A percentile compares a stretch with the other conserved stretches of the same genome.
Conservation (phyloP, 192 early-diverging fungal species). For the Coemansia sp. region DNA sequence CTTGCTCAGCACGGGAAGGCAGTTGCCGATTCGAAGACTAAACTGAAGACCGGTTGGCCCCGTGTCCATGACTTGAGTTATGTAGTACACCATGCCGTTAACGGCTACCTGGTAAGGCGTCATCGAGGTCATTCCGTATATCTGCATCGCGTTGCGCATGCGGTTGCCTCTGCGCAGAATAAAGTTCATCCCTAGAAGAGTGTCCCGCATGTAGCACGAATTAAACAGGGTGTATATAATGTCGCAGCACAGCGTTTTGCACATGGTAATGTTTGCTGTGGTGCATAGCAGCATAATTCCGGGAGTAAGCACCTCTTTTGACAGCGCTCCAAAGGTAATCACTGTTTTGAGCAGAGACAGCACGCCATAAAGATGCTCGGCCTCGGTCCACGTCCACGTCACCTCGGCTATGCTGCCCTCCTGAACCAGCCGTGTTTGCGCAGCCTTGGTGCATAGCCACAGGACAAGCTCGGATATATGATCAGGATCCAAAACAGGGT, state of each 20-base stretch:
- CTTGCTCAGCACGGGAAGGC: constrained; percentile 48
- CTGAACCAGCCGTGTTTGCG: constrained; percentile 22
- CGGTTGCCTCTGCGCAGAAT: constrained; percentile 40
- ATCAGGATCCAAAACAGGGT: constrained; percentile 35
- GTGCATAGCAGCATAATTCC: constrained; percentile 46
- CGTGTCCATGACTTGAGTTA: constrained; percentile 53
- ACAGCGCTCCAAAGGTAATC: constrained; percentile 48
- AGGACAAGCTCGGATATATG: constrained; percentile 9
- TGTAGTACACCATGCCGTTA: constrained; percentile 53
- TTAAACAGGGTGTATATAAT: constrained; percentile 47
- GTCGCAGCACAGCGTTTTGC: constrained; percentile 37
- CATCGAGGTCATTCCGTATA: constrained; percentile 20
- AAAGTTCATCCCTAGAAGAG: constrained; percentile 47
- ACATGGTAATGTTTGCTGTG: constrained; percentile 26
- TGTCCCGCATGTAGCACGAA: constrained; percentile 54
- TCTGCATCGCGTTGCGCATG: constrained; percentile 18
- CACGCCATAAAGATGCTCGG: constrained; percentile 33
- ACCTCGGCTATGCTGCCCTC: constrained; percentile 22
- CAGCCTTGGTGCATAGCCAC: constrained; percentile 18
- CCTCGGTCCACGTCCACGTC: constrained; percentile 41
- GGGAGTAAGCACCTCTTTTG: constrained; percentile 18
- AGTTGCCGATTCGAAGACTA: constrained; percentile 51
- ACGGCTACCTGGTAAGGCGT: constrained; percentile 47
- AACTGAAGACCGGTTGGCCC: constrained; percentile 52
- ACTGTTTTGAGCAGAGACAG: constrained; percentile 41